Conservation (phyloP, 208 protist genomes). For the Crithidia fasciculata region DNA sequence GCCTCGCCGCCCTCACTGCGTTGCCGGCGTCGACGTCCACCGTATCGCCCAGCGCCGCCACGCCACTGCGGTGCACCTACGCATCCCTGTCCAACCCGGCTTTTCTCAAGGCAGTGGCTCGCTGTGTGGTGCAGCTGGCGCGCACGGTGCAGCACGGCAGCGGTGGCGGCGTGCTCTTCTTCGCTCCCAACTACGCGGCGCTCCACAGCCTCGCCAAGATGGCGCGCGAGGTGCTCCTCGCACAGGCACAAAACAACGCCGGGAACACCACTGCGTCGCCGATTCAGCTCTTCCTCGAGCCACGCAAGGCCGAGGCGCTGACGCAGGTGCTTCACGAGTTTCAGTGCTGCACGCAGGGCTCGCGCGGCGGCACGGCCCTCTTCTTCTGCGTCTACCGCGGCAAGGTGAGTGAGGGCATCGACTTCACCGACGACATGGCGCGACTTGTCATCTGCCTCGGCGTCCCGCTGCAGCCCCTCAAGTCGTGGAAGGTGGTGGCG, state of each 20-base stretch:
- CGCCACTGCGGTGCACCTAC: constrained; percentile 71
- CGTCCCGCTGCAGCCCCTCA: constrained; percentile 77
- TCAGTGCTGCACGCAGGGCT: constrained; percentile 22
- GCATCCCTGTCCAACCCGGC: constrained; percentile 33
- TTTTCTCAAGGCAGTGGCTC: constrained; percentile 58
- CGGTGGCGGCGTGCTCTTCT: constrained; percentile 91
- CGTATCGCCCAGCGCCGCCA: neutral
- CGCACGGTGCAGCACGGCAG: constrained; percentile 31
- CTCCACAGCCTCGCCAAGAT: constrained; percentile 37
- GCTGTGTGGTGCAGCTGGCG: constrained; percentile 49
- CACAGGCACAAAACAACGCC: neutral
- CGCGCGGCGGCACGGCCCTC: constrained; percentile 25
- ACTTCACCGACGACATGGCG: constrained; percentile 94
- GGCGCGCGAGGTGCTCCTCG: constrained; percentile 23
- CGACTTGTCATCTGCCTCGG: constrained; percentile 95
- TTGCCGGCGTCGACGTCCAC: neutral
- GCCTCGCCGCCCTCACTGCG: constrained; percentile 40
- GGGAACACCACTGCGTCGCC: neutral
- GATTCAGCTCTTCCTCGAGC: constrained; percentile 34
- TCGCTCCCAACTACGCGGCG: constrained; percentile 89
- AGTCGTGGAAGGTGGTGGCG: constrained; percentile 59
- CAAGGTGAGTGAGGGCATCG: constrained; percentile 95
- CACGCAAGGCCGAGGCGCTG: constrained; percentile 36
- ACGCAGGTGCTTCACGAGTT: constrained; percentile 34
- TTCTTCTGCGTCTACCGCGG: constrained; percentile 94